Base-by-base conservation (phyloP, 2,329 filamentous ascomycete species). In the Aspergillus neotritici region DNA sequence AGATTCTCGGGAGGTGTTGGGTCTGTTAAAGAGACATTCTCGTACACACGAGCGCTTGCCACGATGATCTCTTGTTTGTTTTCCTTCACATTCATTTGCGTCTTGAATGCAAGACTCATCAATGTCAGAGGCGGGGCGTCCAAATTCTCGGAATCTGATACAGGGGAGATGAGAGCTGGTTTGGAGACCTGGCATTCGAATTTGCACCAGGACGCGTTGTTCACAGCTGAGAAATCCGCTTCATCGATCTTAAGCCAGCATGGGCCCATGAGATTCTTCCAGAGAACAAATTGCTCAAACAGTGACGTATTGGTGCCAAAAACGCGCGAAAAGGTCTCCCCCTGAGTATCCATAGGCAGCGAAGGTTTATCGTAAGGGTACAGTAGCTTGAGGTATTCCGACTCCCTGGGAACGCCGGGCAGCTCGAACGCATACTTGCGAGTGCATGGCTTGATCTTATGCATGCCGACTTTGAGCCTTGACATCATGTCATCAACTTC, bases 231-330 rank as follows among this genome's bases (percentile, higher is more conserved):
- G 62, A 94, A 96, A 63, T 96, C 83, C 25, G 86, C 86, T 53
- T 86, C 84, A 52, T 89, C 79, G 43, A 98, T 93, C 61, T 84
- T 90, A 35, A 98, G 78, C 93, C 93, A 98, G 65, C 93, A 97
- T 25, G 93, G 93, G 1, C 93, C 93, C 91, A 96, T 98, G 56
- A 98, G 87, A 61, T 95, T 94, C 71, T 96, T 97, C 86, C 90
- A 96, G 4, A 98, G 76, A 14, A 98, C 93, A 61, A 98, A 98
- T 57, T 98, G 93, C 67, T 98, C 93, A 56, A 98, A 98, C 0
- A 98, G 75, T 1, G 87, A 82, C 0, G 93, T 98, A 64, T 93
- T 95, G 44, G 86, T 85, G 21, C 94, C 93, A 55, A 98, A 98
- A 16, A 95, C 84, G 52, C 87, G 87, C 1, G 91, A 96, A 62